Conservation (phyloP, 768 basidiomycete genomes). For the Dacryopinax spathularia region DNA sequence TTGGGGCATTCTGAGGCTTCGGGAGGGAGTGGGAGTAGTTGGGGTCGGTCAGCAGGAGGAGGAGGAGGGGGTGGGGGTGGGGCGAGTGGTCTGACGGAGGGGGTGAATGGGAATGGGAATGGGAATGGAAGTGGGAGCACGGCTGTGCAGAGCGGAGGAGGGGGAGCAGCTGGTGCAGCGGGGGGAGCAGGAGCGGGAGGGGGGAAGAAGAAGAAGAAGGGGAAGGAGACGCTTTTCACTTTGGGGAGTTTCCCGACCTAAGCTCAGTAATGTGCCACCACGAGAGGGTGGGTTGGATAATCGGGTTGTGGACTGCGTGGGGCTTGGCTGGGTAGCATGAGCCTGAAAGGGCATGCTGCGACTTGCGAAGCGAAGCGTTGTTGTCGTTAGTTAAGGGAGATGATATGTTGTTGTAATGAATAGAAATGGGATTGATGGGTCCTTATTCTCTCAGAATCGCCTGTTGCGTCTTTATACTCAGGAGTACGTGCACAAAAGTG, state of each 20-base stretch:
- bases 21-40: slow-evolving; percentile 23
- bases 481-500: no score
- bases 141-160: no score
- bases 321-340: no score
- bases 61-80: slow-evolving; percentile 2
- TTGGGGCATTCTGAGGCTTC: slow-evolving; percentile 35
- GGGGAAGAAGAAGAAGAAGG: slow-evolving; percentile 66
- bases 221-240: slow-evolving; percentile 73
- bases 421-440: no score
- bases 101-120: slow-evolving; percentile 7
- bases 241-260: slow-evolving; percentile 23
- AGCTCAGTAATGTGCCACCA: neutral
- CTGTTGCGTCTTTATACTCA: no score
- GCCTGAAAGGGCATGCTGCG: no score
- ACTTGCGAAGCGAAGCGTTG: no score
- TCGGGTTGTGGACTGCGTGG: neutral
- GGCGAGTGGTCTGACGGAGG: slow-evolving; percentile 8
- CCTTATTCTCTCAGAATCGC: no score
- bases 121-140: slow-evolving; percentile 8
- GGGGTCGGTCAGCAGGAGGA: slow-evolving; percentile 22
- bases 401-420: no score
- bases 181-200: slow-evolving; percentile 21
- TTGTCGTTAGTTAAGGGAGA: no score
- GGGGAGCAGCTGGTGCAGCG: neutral
- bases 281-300: neutral